Evolutionary conservation across 305 asterid genomes (phyloP), one percentile per base, ranked within the genome.

Genomic region (Fraxinus dipetala): DNA sequence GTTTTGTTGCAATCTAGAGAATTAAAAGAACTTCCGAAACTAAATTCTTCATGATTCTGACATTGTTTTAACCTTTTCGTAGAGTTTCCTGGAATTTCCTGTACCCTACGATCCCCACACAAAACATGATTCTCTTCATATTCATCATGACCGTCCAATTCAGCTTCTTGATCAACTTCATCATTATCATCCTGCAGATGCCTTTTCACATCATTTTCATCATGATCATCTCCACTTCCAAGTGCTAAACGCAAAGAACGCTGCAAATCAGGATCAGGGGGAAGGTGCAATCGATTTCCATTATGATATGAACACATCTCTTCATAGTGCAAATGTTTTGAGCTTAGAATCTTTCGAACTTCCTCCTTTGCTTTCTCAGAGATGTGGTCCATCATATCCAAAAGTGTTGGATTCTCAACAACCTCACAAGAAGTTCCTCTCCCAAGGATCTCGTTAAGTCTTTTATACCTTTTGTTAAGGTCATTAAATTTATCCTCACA

Each of bases 261-360:
- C 89, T 91, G 97, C 91, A 94, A 76, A n/a, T 94, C 97, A 1
- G 88, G 93, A 76, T 94, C 98, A 0, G 92, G 91, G 2, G 98
- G 98, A 31, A 94, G 89, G 84, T 94, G 95, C 84, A 94, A 74
- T 1, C 97, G 87, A 85, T 94, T 94, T 36, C 92, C 91, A 22
- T 94, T 94, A 85, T 90, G 96, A 83, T 93, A 92, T 43, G 98
- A 94, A 80, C 98, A 92, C 98, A 94, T 94, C 87, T 94, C 98
- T 78, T 94, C 98, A 10, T 94, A 94, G 54, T 92, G 95, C 87
- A 94, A 83, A 87, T 94, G 96, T 87, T 94, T 94, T 0, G 97
- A 94, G 82, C 93, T 91, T 81, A 94, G 75, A 28, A 94, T 94
- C 80, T 93, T 93, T 75, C 94, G 84, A 13, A 91, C 98, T 79